Conservation (phyloP, 768 basidiomycete genomes). For the Boletus fagicola region DNA sequence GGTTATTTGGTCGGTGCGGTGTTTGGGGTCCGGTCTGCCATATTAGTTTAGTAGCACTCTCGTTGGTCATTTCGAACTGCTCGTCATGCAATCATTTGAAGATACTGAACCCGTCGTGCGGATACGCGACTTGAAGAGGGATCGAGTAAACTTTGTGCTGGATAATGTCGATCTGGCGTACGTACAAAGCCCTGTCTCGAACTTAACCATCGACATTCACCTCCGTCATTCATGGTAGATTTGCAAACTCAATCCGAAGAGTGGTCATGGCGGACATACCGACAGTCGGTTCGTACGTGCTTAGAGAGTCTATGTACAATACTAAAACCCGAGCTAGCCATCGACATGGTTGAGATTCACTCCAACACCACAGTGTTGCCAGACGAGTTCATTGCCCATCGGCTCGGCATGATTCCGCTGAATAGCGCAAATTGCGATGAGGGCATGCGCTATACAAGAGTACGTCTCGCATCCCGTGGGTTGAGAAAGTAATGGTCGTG, state of each 20-base stretch:
- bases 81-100: slow-evolving; percentile 36
- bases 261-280: slow-evolving; percentile 97
- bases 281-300: slow-evolving; percentile 73
- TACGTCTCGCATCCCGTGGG: slow-evolving; percentile 33
- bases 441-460: slow-evolving; percentile 77
- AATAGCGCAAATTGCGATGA: slow-evolving; percentile 86
- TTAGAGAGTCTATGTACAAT: not conserved
- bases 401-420: slow-evolving; percentile 91
- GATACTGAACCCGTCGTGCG: slow-evolving; percentile 65
- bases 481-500: not conserved
- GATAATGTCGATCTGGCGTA: slow-evolving; percentile 97
- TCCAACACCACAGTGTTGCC: slow-evolving; percentile 90
- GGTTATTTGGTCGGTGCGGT: slow-evolving; percentile 3
- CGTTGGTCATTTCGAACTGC: not conserved
- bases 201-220: slow-evolving; percentile 7
- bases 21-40: slow-evolving; percentile 19
- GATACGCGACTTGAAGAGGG: slow-evolving; percentile 81
- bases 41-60: not conserved
- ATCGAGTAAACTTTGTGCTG: slow-evolving; percentile 87
- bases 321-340: slow-evolving; percentile 53
- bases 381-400: slow-evolving; percentile 96
- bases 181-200: slow-evolving; percentile 30
- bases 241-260: slow-evolving; percentile 92
- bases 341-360: slow-evolving; percentile 93
- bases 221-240: slow-evolving; percentile 45